These are phyloP conservation scores for Litsea cubeba DNA, from an alignment of 164 flowering plant species.

Conservation along the genomic window DNA sequence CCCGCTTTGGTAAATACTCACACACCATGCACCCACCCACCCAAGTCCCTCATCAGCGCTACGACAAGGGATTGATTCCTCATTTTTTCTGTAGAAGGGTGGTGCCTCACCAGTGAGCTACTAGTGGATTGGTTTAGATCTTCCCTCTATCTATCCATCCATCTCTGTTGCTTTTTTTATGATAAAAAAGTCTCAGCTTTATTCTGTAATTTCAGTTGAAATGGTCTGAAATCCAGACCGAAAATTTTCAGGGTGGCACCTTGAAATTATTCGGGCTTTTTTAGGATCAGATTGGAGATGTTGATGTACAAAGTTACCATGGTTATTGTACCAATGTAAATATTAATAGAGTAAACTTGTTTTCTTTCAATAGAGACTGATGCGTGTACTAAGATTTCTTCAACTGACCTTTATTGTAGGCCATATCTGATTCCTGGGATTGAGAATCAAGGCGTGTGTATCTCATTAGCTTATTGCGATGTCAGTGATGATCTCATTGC, in stretches of 20 bases:
- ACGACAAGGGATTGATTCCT: no score
- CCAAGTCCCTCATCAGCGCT: no score
- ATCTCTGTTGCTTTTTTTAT: neutral
- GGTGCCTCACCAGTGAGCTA: no score
- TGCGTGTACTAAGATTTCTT: slow-evolving; percentile 8
- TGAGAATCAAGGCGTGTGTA: slow-evolving; percentile 81
- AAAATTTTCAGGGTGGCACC: no score
- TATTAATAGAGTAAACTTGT: neutral
- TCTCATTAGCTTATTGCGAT: slow-evolving; percentile 67
- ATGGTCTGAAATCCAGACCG: neutral
- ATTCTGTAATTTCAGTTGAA: neutral
- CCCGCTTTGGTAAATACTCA: no score
- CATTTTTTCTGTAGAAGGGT: no score
- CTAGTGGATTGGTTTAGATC: neutral
- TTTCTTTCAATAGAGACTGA: neutral
- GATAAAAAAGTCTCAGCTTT: neutral
- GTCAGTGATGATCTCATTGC: slow-evolving; percentile 59
- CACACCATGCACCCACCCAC: no score
- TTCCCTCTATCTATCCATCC: neutral
- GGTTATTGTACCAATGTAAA: neutral
- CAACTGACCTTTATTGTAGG: slow-evolving; percentile 36
- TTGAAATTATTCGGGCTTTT: neutral
- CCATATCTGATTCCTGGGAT: slow-evolving; percentile 52
- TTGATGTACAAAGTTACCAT: neutral
- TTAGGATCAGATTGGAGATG: neutral